phyloP scores from a whole-genome alignment of 306 rosid species.

The Cicer judaicum region DNA sequence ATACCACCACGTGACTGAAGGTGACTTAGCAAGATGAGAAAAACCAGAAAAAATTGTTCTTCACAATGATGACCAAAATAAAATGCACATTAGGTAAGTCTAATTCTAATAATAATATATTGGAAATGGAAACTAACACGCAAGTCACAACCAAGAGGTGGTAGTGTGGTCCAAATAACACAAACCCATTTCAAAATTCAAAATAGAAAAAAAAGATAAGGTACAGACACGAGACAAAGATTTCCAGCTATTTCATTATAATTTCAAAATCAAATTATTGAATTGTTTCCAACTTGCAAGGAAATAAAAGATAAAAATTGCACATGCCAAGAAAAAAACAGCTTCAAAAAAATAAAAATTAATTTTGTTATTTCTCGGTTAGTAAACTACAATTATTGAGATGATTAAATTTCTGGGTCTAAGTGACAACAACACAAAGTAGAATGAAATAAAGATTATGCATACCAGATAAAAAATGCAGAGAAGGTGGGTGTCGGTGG shows the following conservation, averaged over 20 bases:
- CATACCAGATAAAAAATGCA: constrained; percentile 52
- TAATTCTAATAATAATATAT: constrained; percentile 28
- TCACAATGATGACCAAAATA: constrained; percentile 8
- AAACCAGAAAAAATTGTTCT: constrained; percentile 36
- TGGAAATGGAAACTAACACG: constrained; percentile 41
- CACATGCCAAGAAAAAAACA: constrained; percentile 20
- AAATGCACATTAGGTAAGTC: background rate
- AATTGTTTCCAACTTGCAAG: constrained; percentile 19
- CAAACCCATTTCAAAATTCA: constrained; percentile 37
- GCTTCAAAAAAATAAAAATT: background rate
- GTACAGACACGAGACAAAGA: constrained; percentile 59
- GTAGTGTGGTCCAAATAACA: constrained; percentile 83
- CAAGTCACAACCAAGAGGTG: constrained; percentile 39
- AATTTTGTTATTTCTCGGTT: background rate
- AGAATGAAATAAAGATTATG: background rate
- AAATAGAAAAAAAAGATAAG: constrained; percentile 56
- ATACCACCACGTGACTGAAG: constrained; percentile 35
- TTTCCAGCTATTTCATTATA: constrained; percentile 50
- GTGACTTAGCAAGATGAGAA: constrained; percentile 44
- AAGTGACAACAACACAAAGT: constrained; percentile 3
- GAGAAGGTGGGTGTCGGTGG: constrained; percentile 72
- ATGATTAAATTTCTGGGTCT: constrained; percentile 11
- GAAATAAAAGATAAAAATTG: constrained; percentile 15
- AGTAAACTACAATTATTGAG: constrained; percentile 17
- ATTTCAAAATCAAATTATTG: constrained; percentile 47